Percentiles rank a stretch among this genome's conserved stretches.
phyloP scores from a whole-genome alignment of 2,329 filamentous ascomycete genomes.

The Bipolaris oryzae region DNA sequence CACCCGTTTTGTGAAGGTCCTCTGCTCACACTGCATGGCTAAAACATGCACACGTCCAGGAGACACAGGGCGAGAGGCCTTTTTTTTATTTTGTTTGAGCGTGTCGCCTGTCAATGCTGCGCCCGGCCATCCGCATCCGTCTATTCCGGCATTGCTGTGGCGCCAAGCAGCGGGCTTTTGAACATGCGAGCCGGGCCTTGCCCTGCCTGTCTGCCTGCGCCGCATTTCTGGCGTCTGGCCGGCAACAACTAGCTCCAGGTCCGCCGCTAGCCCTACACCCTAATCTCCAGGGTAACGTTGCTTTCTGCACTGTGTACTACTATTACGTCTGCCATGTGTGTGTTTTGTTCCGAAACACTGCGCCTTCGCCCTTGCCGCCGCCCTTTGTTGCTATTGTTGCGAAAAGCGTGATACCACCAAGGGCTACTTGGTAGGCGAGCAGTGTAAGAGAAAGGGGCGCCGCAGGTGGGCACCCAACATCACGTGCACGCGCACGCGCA shows the following conservation, averaged over 20 bases:
- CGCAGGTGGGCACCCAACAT: neutral
- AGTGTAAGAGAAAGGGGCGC: neutral
- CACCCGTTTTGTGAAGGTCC: conserved; percentile 4
- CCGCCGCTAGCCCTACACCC: conserved; percentile 9
- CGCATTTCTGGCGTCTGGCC: conserved; percentile 4
- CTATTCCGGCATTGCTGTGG: conserved; percentile 1
- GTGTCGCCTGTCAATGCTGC: neutral
- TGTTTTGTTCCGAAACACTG: neutral
- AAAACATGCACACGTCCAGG: neutral
- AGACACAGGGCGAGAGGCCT: conserved; percentile 12
- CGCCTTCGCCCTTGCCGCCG: no score
- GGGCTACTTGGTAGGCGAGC: neutral
- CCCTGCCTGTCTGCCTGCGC: conserved; percentile 11
- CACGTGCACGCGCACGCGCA: conserved; percentile 1
- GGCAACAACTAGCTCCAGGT: conserved; percentile 9
- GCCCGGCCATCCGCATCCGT: neutral
- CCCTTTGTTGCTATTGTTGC: no score
- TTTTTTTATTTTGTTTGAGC: neutral
- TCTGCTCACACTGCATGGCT: neutral
- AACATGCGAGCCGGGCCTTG: conserved; percentile 8
- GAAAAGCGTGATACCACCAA: no score
- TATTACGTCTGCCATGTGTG: conserved; percentile 5
- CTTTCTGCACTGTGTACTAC: no score
- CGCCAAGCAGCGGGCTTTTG: conserved; percentile 2
- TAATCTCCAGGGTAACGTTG: conserved; percentile 18